Evolutionary conservation across 2,329 filamentous ascomycete species (phyloP).

Genomic region (Cercospora citrullina): DNA sequence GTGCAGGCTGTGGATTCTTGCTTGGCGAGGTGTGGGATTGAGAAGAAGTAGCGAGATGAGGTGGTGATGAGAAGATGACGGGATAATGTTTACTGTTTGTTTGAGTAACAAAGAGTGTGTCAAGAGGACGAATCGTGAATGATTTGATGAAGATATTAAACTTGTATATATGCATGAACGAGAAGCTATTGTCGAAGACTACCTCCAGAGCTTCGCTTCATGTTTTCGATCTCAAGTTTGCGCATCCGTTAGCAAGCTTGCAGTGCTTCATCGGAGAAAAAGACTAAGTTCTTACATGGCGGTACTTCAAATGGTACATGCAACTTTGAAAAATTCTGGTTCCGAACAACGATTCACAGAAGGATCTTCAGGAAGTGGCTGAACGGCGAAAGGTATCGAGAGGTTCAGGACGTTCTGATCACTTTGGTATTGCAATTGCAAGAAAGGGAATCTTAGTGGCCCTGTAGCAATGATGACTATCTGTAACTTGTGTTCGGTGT

Average conservation of each 20-base stretch:
- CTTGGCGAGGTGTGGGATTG: slow-evolving; percentile 12
- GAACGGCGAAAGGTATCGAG: neutral
- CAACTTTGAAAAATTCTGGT: neutral
- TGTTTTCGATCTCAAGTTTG: too few species aligned
- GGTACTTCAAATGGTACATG: neutral
- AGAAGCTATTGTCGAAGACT: too few species aligned
- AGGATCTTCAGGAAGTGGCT: neutral
- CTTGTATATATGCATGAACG: neutral
- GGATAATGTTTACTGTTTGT: neutral
- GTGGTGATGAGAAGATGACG: too few species aligned
- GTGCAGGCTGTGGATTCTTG: slow-evolving; percentile 24
- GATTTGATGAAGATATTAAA: neutral
- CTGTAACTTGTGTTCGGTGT: neutral
- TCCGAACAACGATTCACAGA: neutral
- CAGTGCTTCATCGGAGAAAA: too few species aligned
- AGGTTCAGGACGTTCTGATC: neutral
- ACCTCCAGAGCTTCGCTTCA: too few species aligned
- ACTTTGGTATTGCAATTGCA: neutral
- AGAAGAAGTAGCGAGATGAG: neutral
- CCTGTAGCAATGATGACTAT: neutral
- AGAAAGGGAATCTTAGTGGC: too few species aligned
- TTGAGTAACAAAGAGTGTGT: neutral
- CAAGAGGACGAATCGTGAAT: neutral
- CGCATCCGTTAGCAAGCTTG: too few species aligned
- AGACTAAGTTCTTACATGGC: too few species aligned